phyloP scores from a whole-genome alignment of 2,329 filamentous ascomycete species.

The Graphilbum ipis-grandicollis region DNA sequence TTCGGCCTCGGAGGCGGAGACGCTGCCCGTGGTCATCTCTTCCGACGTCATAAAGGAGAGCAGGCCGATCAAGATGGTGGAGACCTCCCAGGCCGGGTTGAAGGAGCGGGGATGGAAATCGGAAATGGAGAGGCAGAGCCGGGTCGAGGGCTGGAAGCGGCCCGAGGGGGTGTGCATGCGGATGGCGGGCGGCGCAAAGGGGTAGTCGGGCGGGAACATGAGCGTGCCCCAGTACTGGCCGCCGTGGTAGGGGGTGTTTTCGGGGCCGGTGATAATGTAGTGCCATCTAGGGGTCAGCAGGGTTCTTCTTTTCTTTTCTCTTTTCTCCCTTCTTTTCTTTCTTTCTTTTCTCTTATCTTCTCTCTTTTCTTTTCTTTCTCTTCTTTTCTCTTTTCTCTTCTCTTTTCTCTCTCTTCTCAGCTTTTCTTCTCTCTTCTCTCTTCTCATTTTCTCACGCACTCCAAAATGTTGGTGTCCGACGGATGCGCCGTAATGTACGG shows the following conservation, averaged over 20 bases:
- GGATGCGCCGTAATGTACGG: constrained; percentile 82
- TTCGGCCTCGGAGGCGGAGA: constrained; percentile 61
- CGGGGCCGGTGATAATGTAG: constrained; percentile 88
- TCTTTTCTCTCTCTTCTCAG: too few relatives aligned
- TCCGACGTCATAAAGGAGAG: constrained; percentile 97
- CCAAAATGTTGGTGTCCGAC: constrained; percentile 79
- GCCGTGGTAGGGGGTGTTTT: constrained; percentile 80
- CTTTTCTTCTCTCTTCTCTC: too few relatives aligned
- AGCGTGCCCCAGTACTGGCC: constrained; percentile 98
- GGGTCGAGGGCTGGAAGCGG: constrained; percentile 81
- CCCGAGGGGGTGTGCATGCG: constrained; percentile 97
- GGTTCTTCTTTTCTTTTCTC: too few relatives aligned
- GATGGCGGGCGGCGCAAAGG: constrained; percentile 91
- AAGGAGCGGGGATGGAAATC: constrained; percentile 98
- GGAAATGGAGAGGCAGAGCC: constrained; percentile 86
- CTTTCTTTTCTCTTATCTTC: too few relatives aligned
- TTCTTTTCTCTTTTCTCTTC: too few relatives aligned
- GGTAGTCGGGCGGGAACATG: constrained; percentile 90
- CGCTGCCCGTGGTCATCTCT: constrained; percentile 91
- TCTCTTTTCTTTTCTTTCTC: too few relatives aligned
- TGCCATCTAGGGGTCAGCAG: too few relatives aligned
- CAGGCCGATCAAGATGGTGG: constrained; percentile 85
- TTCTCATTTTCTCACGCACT: too few relatives aligned
- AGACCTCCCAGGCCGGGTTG: constrained; percentile 97
- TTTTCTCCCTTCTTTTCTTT: too few relatives aligned